phyloP scores from a whole-genome alignment of 495 filamentous ascomycete species.

The Podospora didyma region DNA sequence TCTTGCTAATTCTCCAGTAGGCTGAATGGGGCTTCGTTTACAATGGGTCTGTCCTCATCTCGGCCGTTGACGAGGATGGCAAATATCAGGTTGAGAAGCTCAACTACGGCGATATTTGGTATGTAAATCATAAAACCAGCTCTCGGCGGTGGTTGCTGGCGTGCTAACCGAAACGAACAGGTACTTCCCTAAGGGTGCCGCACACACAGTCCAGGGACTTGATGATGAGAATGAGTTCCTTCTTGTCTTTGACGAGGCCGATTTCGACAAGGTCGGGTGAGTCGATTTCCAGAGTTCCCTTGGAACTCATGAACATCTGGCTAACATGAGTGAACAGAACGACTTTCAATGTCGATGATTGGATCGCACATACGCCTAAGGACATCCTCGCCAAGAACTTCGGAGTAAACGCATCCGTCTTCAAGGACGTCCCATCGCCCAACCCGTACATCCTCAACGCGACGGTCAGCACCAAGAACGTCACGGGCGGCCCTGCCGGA shows the following conservation, averaged over 20 bases:
- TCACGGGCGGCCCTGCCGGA: conserved; percentile 42
- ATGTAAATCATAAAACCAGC: not conserved
- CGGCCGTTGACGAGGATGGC: conserved; percentile 58
- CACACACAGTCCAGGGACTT: conserved; percentile 55
- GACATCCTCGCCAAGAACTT: conserved; percentile 64
- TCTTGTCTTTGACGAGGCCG: conserved; percentile 61
- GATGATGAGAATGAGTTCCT: conserved; percentile 64
- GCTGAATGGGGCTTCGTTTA: conserved; percentile 66
- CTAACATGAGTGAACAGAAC: conserved; percentile 30
- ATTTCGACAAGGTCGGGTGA: conserved; percentile 44
- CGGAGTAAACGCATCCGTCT: conserved; percentile 51
- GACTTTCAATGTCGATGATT: conserved; percentile 62
- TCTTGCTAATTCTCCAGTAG: conserved; percentile 22
- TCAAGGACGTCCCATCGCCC: conserved; percentile 50
- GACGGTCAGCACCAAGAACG: conserved; percentile 44
- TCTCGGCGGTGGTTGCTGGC: not conserved
- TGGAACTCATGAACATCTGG: not conserved
- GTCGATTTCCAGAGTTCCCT: not conserved
- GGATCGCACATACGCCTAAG: conserved; percentile 59
- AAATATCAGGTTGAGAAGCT: conserved; percentile 51
- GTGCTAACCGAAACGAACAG: conserved; percentile 30
- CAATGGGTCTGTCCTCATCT: conserved; percentile 51
- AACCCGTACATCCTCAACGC: conserved; percentile 60
- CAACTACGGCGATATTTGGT: conserved; percentile 58
- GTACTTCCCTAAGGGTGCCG: conserved; percentile 58